These are phyloP conservation scores for Aspergillus panamensis DNA, from an alignment of 495 filamentous ascomycete genomes.

Conservation along the genomic window DNA sequence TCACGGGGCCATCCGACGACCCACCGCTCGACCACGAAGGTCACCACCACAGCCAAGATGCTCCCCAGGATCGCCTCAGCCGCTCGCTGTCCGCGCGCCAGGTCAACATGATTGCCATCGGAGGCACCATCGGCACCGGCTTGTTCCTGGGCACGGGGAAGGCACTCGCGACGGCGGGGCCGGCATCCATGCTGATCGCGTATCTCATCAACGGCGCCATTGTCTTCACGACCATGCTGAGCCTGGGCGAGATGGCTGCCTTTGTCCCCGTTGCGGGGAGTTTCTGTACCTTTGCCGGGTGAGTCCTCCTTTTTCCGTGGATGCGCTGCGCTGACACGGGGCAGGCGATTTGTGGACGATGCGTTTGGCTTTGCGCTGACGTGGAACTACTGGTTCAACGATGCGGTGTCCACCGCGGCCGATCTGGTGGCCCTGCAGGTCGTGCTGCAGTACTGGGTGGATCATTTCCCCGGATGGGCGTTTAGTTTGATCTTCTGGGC, in stretches of 20 bases:
- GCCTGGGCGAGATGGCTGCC: conserved; percentile 49
- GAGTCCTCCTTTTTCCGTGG: conserved; percentile 14
- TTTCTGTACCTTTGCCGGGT: conserved; percentile 53
- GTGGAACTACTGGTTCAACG: conserved; percentile 61
- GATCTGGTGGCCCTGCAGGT: conserved; percentile 54
- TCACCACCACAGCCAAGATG: too few species aligned
- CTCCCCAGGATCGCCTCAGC: conserved; percentile 21
- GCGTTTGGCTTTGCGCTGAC: conserved; percentile 51
- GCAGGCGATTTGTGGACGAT: conserved; percentile 55
- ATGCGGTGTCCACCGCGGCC: conserved; percentile 53
- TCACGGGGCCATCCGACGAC: too few species aligned
- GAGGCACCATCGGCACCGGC: conserved; percentile 63
- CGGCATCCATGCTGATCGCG: conserved; percentile 60
- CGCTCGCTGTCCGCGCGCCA: conserved; percentile 42
- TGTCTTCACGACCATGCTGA: conserved; percentile 50
- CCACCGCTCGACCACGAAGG: too few species aligned
- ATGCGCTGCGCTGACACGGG: conserved; percentile 1
- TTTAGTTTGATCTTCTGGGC: conserved; percentile 52
- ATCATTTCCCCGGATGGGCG: conserved; percentile 50
- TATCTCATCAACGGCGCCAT: conserved; percentile 48
- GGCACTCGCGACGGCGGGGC: conserved; percentile 56
- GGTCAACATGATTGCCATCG: conserved; percentile 62
- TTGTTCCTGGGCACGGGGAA: conserved; percentile 60
- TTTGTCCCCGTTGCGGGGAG: conserved; percentile 50
- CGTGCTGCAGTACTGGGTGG: conserved; percentile 50